phyloP scores from a whole-genome alignment of 2,329 filamentous ascomycete species.

The Coleophoma cylindrospora region DNA sequence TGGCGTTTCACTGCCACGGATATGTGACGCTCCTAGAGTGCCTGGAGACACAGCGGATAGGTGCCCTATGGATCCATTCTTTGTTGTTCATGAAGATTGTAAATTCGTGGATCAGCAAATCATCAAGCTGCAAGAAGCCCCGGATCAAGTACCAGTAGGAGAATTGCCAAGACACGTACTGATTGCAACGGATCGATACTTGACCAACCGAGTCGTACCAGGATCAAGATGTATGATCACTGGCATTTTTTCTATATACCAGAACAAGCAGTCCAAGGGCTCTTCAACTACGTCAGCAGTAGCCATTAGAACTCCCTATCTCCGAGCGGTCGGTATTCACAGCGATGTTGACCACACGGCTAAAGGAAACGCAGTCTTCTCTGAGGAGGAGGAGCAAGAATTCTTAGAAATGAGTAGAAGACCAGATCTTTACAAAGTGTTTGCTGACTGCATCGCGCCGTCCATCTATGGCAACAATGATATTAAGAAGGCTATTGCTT shows the following conservation, averaged over 20 bases:
- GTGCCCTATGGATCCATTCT: constrained; percentile 93
- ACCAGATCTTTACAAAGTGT: constrained; percentile 86
- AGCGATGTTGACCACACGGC: constrained; percentile 85
- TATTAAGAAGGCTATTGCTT: constrained; percentile 97
- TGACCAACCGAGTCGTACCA: constrained; percentile 93
- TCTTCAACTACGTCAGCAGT: constrained; percentile 72
- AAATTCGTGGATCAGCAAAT: constrained; percentile 97
- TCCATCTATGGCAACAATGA: constrained; percentile 95
- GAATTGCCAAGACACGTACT: constrained; percentile 92
- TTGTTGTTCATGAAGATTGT: constrained; percentile 89
- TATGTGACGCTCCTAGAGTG: constrained; percentile 61
- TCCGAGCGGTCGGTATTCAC: constrained; percentile 87
- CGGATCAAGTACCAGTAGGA: constrained; percentile 94
- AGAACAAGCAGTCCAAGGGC: constrained; percentile 81
- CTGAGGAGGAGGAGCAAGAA: constrained; percentile 95
- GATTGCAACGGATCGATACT: constrained; percentile 91
- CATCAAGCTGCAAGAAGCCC: constrained; percentile 94
- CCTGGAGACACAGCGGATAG: constrained; percentile 65
- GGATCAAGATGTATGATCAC: constrained; percentile 92
- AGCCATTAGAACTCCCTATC: constrained; percentile 91
- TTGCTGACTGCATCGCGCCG: constrained; percentile 89
- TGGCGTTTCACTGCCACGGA: constrained; percentile 77
- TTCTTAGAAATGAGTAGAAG: constrained; percentile 86
- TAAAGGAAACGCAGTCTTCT: constrained; percentile 79
- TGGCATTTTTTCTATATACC: constrained; percentile 97